A percentile compares a stretch with the other conserved stretches of the same genome.
Evolutionary conservation across 1,284 basidiomycete genomes (phyloP).

Genomic region (Gymnopus androsaceus): DNA sequence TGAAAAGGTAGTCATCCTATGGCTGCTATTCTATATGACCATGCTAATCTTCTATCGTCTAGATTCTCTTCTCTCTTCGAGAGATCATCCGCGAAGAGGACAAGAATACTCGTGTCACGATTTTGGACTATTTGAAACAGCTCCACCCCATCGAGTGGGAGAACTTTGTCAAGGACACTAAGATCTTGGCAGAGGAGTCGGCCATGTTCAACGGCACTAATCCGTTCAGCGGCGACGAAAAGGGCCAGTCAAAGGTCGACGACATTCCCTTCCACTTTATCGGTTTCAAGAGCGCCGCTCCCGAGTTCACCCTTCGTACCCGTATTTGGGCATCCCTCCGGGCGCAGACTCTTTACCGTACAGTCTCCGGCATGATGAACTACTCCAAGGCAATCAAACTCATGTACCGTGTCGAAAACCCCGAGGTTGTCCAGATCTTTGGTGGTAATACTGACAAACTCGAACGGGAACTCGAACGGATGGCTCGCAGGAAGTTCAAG

Average conservation of each 20-base stretch:
- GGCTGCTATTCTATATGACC: not conserved
- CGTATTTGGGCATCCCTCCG: conserved; percentile 99
- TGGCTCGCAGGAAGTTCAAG: conserved; percentile 98
- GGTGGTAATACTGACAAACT: conserved; percentile 98
- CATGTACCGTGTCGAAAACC: conserved; percentile 99
- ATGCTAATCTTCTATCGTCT: conserved; percentile 15
- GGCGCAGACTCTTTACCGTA: conserved; percentile 97
- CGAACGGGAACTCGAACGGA: conserved; percentile 95
- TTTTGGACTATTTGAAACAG: conserved; percentile 97
- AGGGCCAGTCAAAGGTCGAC: conserved; percentile 83
- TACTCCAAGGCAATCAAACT: conserved; percentile 99
- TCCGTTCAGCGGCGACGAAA: conserved; percentile 88
- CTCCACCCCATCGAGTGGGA: conserved; percentile 98
- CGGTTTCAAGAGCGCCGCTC: conserved; percentile 98
- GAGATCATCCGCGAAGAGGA: conserved; percentile 98
- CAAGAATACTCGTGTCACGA: conserved; percentile 91
- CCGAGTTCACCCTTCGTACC: conserved; percentile 97
- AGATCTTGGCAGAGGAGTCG: conserved; percentile 97
- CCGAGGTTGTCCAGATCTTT: conserved; percentile 95
- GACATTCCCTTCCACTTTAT: conserved; percentile 99
- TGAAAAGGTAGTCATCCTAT: conserved; percentile 68
- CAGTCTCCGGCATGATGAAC: conserved; percentile 99
- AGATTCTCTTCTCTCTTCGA: conserved; percentile 88
- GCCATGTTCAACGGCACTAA: conserved; percentile 80
- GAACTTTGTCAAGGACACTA: conserved; percentile 99